phyloP scores from a whole-genome alignment of 345 rosid species.

The Populus simonii region DNA sequence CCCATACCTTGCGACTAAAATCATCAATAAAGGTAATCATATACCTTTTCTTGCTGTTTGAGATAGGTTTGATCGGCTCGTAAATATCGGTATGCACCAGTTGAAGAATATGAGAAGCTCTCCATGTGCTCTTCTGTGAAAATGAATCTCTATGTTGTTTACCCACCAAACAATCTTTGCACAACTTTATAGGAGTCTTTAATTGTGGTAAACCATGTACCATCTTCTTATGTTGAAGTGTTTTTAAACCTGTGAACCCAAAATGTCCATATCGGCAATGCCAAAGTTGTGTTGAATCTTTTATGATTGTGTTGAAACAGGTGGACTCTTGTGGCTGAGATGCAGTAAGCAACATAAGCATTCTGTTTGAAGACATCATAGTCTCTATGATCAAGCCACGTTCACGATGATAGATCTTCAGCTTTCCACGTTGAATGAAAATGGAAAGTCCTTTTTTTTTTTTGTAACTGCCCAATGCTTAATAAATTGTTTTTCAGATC shows the following conservation, averaged over 20 bases:
- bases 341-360: not conserved
- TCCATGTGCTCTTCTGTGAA: not conserved
- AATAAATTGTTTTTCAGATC: not conserved
- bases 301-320: too few species aligned
- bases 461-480: not conserved
- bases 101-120: not conserved
- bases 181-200: not conserved
- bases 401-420: not conserved
- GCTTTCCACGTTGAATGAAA: not conserved
- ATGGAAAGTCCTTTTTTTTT: not conserved
- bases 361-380: not conserved
- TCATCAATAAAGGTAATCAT: conserved; percentile 1
- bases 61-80: not conserved
- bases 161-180: not conserved
- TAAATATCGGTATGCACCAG: conserved; percentile 2
- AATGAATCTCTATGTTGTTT: not conserved
- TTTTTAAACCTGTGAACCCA: not conserved
- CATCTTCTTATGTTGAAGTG: not conserved
- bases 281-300: not conserved
- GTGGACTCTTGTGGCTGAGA: too few species aligned
- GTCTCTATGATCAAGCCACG: not conserved
- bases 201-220: not conserved
- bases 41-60: conserved; percentile 4
- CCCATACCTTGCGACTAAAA: not conserved
- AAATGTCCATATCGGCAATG: conserved; percentile 1